Base-by-base conservation (phyloP, 2,329 filamentous ascomycete genomes). In the Bretziella fagacearum region DNA sequence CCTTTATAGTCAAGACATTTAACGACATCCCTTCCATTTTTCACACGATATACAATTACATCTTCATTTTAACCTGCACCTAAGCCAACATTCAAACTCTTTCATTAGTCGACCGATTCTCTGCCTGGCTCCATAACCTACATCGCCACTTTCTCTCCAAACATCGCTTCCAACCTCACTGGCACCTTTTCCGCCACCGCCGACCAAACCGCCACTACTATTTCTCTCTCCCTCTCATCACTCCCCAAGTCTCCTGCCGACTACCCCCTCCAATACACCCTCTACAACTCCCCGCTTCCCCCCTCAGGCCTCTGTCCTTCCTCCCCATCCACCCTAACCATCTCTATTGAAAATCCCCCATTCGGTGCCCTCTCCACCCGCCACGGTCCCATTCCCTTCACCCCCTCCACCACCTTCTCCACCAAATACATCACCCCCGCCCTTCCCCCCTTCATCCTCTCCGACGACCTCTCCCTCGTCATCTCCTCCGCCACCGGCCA, bases 141-240 rank as follows among this genome's bases (percentile, higher is more conserved):
- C 25, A 30, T 30, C 11, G 20, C 44, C 13, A 37, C 44, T 17
- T 46, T 46, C 44, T 26, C 44, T 15, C 44, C 44, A 4, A 18
- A 20, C 32, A n/a, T 22, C 32, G 15, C 44, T 6, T 18, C 32
- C 17, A 46, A 46, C 11, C 8, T 46, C 15, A 37, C 44, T n/a
- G 44, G 44, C 1, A 29, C 32, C 11, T 35, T 46, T 17, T 29
- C 33, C 18, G 22, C 33, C 25, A 30, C 40, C 15, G 25, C n/a
- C 8, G 6, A 17, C 26, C 23, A 18, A 29, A 15, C 40, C 10
- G 18, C 40, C 15, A 20, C 15, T n/a, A 43, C 40, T 6, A n/a
- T 43, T 1, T 18, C 23, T 13, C 17, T 43, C 7, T 30, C 40
- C 11, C 22, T 18, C 27, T 18, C 18, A 3, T 20, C 18, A 20